Conservation (phyloP, 1,284 basidiomycete genomes). For the Salmacisia buchloeana region DNA sequence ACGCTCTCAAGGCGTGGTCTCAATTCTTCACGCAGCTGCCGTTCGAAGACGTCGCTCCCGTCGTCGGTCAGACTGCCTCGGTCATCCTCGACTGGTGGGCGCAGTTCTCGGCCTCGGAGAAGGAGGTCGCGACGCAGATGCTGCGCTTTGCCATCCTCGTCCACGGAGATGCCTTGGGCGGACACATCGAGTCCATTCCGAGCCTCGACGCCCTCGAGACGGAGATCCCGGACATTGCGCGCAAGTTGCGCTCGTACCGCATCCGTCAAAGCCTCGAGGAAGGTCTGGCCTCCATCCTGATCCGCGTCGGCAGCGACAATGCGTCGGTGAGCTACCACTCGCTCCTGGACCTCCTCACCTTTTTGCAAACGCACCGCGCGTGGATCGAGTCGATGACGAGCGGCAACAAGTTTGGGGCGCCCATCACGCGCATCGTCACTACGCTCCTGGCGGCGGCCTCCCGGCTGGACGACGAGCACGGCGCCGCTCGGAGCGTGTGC, state of each 20-base stretch:
- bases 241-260: constrained; percentile 25
- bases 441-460: constrained; percentile 68
- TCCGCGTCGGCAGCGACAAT: constrained; percentile 74
- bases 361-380: constrained; percentile 25
- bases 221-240: constrained; percentile 44
- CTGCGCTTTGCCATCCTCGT: constrained; percentile 69
- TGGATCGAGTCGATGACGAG: constrained; percentile 32
- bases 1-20: constrained; percentile 76
- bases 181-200: constrained; percentile 60
- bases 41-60: constrained; percentile 70
- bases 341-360: constrained; percentile 66
- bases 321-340: constrained; percentile 71
- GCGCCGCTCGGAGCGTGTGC: constrained; percentile 58
- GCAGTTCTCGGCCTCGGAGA: constrained; percentile 59
- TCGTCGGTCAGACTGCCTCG: constrained; percentile 82
- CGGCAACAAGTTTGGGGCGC: constrained; percentile 68
- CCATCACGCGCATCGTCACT: constrained; percentile 67
- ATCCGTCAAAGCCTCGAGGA: constrained; percentile 53
- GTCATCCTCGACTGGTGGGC: constrained; percentile 76
- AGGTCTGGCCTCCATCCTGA: constrained; percentile 64
- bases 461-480: constrained; percentile 61
- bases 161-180: constrained; percentile 57
- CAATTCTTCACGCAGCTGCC: constrained; percentile 69
- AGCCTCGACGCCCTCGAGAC: constrained; percentile 54
- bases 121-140: constrained; percentile 60